Base-by-base conservation (phyloP, 345 rosid species). In the Salix koriyanagi region DNA sequence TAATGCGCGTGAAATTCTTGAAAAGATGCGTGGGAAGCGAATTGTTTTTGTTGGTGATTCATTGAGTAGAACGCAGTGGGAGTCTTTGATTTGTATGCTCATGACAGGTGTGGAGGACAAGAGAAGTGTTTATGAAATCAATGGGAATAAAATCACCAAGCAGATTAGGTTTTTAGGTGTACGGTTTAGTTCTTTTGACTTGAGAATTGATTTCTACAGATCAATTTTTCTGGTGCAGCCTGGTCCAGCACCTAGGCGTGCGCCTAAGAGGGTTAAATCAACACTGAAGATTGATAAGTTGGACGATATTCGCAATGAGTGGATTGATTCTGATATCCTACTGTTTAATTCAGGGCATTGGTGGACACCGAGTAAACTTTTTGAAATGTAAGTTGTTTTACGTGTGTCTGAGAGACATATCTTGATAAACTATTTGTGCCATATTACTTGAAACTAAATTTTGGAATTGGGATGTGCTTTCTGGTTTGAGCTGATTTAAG, bases 321-420 rank as follows among this genome's bases (percentile, higher is more conserved):
- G 96, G 93, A 83, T 87, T 73, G 88, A 91, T 81, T 79, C 93
- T 13, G 96, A 91, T 73, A 80, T 83, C 79, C 75, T 91, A 75
- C 76, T 91, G 44, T 88, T 91, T 69, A 91, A 91, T 81, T 85
- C 96, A 19, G 93, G 92, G 67, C 96, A 91, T 41, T 91, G 93
- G 96, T 91, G 96, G 93, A 88, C 88, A 4, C 87, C 85, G 21
- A 86, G 84, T 44, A 91, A 91, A 84, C 93, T 91, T 67, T 90
- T 88, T 69, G 89, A 91, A 61, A 80, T 88, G 96, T 91, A 85
- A 88, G 92, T 82, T 72, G 52, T 72, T 16, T 34, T 65, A 0
- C 42, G 41, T 71, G 28, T 54, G n/a, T 19, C 37, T 36, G 37
- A 36, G 4, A 41, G n/a, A 1, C 42, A 9, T 56, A 21, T 60